Conservation (phyloP, 2,329 filamentous ascomycete genomes). For the Botrytis tulipae region DNA sequence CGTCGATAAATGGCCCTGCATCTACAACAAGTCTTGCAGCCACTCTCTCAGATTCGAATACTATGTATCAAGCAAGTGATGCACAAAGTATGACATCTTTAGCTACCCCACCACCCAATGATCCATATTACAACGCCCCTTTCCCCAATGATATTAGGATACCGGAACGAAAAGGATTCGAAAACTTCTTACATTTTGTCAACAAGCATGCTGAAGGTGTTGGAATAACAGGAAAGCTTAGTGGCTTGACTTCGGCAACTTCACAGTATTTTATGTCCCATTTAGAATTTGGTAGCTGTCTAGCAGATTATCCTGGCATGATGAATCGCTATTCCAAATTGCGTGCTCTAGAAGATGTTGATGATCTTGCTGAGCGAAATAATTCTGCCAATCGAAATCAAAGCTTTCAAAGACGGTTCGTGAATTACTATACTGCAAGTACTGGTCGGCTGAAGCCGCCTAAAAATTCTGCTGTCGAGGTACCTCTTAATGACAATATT, state of each 20-base stretch:
- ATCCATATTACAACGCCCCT: slow-evolving; percentile 71
- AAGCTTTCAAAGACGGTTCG: slow-evolving; percentile 65
- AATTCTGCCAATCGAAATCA: slow-evolving; percentile 27
- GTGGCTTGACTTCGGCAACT: slow-evolving; percentile 61
- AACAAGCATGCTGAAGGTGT: slow-evolving; percentile 70
- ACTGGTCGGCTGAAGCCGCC: slow-evolving; percentile 64
- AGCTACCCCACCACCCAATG: slow-evolving; percentile 36
- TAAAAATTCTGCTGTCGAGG: slow-evolving; percentile 35
- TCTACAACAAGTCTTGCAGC: slow-evolving; percentile 29
- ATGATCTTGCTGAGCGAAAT: slow-evolving; percentile 47
- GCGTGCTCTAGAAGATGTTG: slow-evolving; percentile 68
- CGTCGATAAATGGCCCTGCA: slow-evolving; percentile 25
- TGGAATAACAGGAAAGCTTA: slow-evolving; percentile 12
- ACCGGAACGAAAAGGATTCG: slow-evolving; percentile 66
- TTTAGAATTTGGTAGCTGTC: slow-evolving; percentile 76
- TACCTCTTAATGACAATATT: slow-evolving; percentile 26
- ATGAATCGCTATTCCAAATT: slow-evolving; percentile 68
- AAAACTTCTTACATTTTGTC: slow-evolving; percentile 70
- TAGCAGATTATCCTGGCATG: slow-evolving; percentile 73
- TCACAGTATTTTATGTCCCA: slow-evolving; percentile 75
- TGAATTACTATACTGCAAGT: slow-evolving; percentile 90
- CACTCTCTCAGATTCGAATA: slow-evolving; percentile 28
- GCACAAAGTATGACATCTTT: slow-evolving; percentile 33
- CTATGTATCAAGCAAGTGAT: slow-evolving; percentile 29
- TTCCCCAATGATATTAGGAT: slow-evolving; percentile 74